Percentiles rank a stretch among this genome's conserved stretches.
Evolutionary conservation across 257 asterid genomes (phyloP).

Genomic region (Leonotis leonurus): DNA sequence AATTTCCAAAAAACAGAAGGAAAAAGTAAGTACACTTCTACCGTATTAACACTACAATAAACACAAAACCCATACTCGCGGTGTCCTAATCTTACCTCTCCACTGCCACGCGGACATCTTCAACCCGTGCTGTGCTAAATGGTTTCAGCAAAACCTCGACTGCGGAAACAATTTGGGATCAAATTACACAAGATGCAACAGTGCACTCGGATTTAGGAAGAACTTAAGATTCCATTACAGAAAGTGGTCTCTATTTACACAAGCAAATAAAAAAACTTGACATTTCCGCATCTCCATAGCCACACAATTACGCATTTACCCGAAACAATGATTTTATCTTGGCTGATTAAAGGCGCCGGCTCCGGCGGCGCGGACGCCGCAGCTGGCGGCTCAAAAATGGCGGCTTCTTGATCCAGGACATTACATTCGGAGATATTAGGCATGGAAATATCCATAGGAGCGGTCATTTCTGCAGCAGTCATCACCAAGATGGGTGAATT

Average conservation of each 20-base stretch:
- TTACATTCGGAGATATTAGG: slow-evolving; percentile 30
- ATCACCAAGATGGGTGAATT: slow-evolving; percentile 11
- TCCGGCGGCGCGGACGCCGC: slow-evolving; percentile 17
- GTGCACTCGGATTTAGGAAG: neutral
- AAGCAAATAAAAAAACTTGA: neutral
- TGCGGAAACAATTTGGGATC: slow-evolving; percentile 25
- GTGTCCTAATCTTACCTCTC: slow-evolving; percentile 45
- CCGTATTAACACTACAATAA: neutral
- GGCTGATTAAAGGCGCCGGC: slow-evolving; percentile 26
- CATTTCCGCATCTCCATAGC: neutral
- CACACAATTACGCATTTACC: slow-evolving; percentile 24
- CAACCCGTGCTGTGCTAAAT: slow-evolving; percentile 61
- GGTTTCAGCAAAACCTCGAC: slow-evolving; percentile 88
- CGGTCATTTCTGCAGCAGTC: slow-evolving; percentile 48
- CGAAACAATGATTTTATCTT: slow-evolving; percentile 68
- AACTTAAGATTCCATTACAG: neutral
- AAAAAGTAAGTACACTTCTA: neutral
- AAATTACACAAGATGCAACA: slow-evolving; percentile 8
- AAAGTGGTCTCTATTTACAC: neutral
- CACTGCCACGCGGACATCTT: slow-evolving; percentile 60
- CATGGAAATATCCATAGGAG: slow-evolving; percentile 76
- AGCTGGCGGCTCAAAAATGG: slow-evolving; percentile 37
- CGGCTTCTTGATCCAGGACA: slow-evolving; percentile 33
- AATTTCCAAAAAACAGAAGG: neutral
- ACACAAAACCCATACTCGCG: neutral